Evolutionary conservation across 345 rosid species (phyloP).

Genomic region (Populus simonii): DNA sequence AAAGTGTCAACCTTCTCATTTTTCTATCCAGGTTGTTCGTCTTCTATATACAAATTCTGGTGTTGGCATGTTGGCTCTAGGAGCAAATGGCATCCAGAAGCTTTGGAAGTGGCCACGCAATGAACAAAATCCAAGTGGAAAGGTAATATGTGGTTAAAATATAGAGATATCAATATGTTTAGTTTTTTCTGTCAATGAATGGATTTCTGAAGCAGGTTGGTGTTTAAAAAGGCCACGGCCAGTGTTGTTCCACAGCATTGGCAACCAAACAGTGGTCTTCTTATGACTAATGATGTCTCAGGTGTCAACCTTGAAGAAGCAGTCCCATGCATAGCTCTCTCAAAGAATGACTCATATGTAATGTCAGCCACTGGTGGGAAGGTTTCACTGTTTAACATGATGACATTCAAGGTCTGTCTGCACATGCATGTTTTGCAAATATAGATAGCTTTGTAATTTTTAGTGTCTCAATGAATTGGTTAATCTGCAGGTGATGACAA

Average conservation of each 20-base stretch:
- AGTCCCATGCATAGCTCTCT: slow-evolving; percentile 85
- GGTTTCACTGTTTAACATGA: slow-evolving; percentile 86
- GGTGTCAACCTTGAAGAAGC: slow-evolving; percentile 81
- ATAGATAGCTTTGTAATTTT: not conserved
- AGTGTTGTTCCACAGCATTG: slow-evolving; percentile 73
- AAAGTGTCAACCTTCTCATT: slow-evolving; percentile 9
- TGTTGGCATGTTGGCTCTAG: slow-evolving; percentile 76
- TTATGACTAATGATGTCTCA: slow-evolving; percentile 72
- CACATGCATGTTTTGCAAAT: not conserved
- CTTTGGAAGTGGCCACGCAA: slow-evolving; percentile 74
- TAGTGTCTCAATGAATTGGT: not conserved
- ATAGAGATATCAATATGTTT: not conserved
- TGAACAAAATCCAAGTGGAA: slow-evolving; percentile 80
- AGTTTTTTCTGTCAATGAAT: not conserved
- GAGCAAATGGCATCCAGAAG: slow-evolving; percentile 70
- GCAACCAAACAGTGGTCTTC: slow-evolving; percentile 92
- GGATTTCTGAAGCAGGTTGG: slow-evolving; percentile 20
- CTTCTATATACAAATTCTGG: slow-evolving; percentile 86
- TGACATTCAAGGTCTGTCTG: slow-evolving; percentile 72
- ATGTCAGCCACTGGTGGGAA: slow-evolving; percentile 94
- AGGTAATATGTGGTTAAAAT: slow-evolving; percentile 38
- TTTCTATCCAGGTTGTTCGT: slow-evolving; percentile 60
- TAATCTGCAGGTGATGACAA: slow-evolving; percentile 72
- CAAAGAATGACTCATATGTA: slow-evolving; percentile 88
- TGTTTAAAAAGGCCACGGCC: slow-evolving; percentile 65